Evolutionary conservation across 345 rosid species (phyloP), one percentile per base, ranked within the genome.

Genomic region (Aquilaria malaccensis): DNA sequence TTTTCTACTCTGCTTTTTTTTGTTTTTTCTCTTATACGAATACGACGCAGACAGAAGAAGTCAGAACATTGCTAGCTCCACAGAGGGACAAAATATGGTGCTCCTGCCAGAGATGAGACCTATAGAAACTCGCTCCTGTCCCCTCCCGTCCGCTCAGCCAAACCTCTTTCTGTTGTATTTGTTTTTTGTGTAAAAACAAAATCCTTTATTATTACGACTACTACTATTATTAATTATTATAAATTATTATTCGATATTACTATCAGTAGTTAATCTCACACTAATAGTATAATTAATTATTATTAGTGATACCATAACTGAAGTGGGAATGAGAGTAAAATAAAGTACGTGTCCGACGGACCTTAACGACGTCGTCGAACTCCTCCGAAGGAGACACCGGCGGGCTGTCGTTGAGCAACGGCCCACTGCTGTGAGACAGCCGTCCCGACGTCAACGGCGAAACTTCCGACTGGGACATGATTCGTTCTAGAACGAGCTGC

Each of bases 341-440:
- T 4, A 22, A 7, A 30, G 30, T 1, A 50, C 46, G 31, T 11
- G 45, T 47, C 5, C 11, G 10, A 51, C 55, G 52, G 64, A 92
- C 98, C 97, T 89, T 85, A 63, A 87, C 80, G 68, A 93, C 78
- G 83, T 93, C 98, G 72, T 93, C 97, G 10, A 83, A 85, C 45
- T 93, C 98, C 43, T 93, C 92, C 6, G 91, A 81, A 1, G 97
- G 96, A 33, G 98, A 93, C 48, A 81, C 74, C 7, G 95, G 95
- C 11, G 97, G 88, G 53, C 94, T 93, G 58, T 89, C 96, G 7
- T 77, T 78, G 59, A 81, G 82, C 77, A 87, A 75, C 55, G 97
- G 97, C 7, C 96, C 98, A 49, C 96, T 89, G 55, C 98, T 93
- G 73, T 89, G 97, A 52, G 98, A 93, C 31, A 89, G 85, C 81